Evolutionary conservation across 108 stramenopile genomes (phyloP).

Genomic region (Stephanodiscus minutulus): DNA sequence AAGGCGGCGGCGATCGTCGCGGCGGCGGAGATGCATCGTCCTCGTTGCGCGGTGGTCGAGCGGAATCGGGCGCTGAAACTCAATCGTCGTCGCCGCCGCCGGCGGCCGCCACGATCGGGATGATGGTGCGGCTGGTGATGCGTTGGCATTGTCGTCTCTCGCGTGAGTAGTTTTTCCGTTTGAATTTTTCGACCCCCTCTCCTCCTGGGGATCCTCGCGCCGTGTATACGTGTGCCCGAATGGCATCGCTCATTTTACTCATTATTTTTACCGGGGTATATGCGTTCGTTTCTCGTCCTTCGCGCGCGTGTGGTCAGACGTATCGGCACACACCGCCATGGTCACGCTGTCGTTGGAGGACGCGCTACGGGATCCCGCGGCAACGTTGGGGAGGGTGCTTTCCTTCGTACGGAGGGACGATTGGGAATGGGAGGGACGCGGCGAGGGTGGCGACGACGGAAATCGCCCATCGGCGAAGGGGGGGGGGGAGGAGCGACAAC

Average conservation of each 20-base stretch:
- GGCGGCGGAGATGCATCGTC: not conserved
- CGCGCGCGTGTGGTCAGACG: slow-evolving; percentile 18
- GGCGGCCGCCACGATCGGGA: slow-evolving; percentile 53
- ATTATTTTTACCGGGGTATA: not conserved
- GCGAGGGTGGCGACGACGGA: not conserved
- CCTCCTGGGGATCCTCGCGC: no score
- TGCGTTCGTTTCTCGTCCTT: not conserved
- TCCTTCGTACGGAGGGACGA: slow-evolving; percentile 38
- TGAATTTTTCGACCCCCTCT: no score
- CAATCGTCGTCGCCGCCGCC: not conserved
- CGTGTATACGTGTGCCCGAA: no score
- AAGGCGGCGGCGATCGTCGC: not conserved
- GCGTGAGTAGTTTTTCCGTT: slow-evolving; percentile 14
- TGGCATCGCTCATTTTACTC: not conserved
- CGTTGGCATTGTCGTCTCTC: slow-evolving; percentile 88
- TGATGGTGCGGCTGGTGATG: slow-evolving; percentile 59
- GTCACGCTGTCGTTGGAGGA: slow-evolving; percentile 58
- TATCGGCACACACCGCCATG: slow-evolving; percentile 87
- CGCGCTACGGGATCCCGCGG: slow-evolving; percentile 35
- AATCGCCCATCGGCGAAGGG: not conserved
- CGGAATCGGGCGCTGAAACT: not conserved
- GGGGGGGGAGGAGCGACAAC: not conserved
- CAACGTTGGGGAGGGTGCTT: slow-evolving; percentile 38
- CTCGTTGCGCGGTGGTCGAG: not conserved
- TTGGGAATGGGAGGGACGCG: slow-evolving; percentile 39